phyloP scores from a whole-genome alignment of 2,329 filamentous ascomycete genomes.

The Fusarium lyarnte region DNA sequence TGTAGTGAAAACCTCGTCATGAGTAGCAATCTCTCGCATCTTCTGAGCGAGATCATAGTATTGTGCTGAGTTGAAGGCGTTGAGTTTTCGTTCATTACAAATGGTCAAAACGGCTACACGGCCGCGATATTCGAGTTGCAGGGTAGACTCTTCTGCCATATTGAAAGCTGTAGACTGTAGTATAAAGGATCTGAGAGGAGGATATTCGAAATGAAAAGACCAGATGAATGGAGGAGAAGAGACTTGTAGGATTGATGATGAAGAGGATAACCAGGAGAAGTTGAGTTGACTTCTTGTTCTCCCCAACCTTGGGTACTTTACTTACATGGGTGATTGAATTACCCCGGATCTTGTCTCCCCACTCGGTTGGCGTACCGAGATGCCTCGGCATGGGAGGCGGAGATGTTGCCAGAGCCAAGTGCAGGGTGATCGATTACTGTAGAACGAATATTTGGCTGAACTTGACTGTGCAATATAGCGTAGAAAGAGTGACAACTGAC shows the following conservation, averaged over 20 bases:
- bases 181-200: no score
- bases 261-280: background rate
- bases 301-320: background rate
- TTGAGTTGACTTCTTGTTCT: slow-evolving; percentile 4
- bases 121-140: slow-evolving; percentile 53
- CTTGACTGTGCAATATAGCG: background rate
- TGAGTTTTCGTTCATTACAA: slow-evolving; percentile 86
- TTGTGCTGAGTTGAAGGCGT: slow-evolving; percentile 75
- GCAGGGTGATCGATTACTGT: background rate
- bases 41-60: slow-evolving; percentile 82
- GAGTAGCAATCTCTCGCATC: slow-evolving; percentile 79
- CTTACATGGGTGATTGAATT: slow-evolving; percentile 1
- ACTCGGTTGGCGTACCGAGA: background rate
- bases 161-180: background rate
- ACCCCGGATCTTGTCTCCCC: slow-evolving; percentile 27
- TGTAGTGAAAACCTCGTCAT: slow-evolving; percentile 85
- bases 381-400: slow-evolving; percentile 12
- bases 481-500: background rate
- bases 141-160: slow-evolving; percentile 42
- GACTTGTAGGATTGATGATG: background rate
- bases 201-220: no score
- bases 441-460: background rate
- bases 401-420: slow-evolving; percentile 2
- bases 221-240: background rate
- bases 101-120: slow-evolving; percentile 80